Conservation (phyloP, 1,139 yeast genomes). For the Geotrichum klebahnii region DNA sequence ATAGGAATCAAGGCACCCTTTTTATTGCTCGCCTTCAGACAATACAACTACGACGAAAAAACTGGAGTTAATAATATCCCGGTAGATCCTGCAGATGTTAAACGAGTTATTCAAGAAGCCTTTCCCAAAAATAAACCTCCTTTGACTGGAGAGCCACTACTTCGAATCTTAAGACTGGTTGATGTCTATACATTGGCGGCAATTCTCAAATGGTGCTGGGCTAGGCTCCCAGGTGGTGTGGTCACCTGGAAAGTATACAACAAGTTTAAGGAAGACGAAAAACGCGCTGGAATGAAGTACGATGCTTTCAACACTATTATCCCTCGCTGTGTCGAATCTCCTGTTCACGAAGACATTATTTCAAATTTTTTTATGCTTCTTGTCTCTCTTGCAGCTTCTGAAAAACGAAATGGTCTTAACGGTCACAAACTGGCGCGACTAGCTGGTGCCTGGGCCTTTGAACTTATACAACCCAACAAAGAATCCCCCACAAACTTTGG, state of each 20-base stretch:
- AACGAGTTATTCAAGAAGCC: constrained; percentile 28
- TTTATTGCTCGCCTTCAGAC: constrained; percentile 35
- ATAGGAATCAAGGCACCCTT: constrained; percentile 31
- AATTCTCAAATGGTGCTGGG: constrained; percentile 78
- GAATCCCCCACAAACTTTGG: constrained; percentile 46
- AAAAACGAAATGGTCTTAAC: constrained; percentile 70
- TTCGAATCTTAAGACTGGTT: constrained; percentile 32
- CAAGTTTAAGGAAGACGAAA: constrained; percentile 63
- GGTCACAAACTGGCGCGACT: constrained; percentile 76
- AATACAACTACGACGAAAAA: constrained; percentile 23
- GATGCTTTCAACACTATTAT: constrained; percentile 69
- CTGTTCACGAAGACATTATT: constrained; percentile 84
- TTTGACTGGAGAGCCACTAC: constrained; percentile 31
- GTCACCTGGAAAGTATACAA: constrained; percentile 84
- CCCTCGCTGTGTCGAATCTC: constrained; percentile 79
- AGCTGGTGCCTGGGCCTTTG: constrained; percentile 89
- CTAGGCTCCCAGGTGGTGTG: constrained; percentile 70
- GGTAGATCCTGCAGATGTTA: constrained; percentile 29
- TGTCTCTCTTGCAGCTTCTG: constrained; percentile 76
- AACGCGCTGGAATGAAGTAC: constrained; percentile 49
- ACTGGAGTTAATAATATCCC: constrained; percentile 9
- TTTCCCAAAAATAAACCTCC: constrained; percentile 30
- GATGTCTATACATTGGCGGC: constrained; percentile 55
- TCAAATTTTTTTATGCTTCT: constrained; percentile 80
- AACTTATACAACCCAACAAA: constrained; percentile 37